A percentile compares a stretch with the other conserved stretches of the same genome.
phyloP scores from a whole-genome alignment of 2,329 filamentous ascomycete species.

The Colletotrichum tanaceti region DNA sequence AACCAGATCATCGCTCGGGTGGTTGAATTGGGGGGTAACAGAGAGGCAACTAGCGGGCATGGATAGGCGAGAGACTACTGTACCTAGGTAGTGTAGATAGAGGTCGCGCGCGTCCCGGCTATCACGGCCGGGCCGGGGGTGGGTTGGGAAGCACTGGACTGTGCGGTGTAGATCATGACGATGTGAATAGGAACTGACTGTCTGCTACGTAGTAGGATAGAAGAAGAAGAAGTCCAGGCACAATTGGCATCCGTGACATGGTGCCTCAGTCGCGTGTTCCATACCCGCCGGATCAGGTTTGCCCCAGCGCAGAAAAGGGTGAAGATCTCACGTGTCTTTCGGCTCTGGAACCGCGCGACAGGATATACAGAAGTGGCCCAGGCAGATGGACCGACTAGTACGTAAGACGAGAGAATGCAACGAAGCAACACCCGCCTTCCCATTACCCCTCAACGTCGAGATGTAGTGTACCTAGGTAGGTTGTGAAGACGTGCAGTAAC shows the following conservation, averaged over 20 bases:
- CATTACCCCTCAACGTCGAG: neutral
- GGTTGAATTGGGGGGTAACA: neutral
- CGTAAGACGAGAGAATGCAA: neutral
- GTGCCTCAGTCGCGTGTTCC: neutral
- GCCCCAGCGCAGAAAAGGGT: neutral
- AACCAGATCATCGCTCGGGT: too few relatives aligned
- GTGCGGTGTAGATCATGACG: constrained; percentile 13
- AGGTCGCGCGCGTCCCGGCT: constrained; percentile 14
- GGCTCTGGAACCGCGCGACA: neutral
- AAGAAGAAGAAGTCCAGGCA: neutral
- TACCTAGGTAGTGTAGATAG: too few relatives aligned
- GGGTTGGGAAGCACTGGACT: neutral
- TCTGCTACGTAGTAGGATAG: neutral
- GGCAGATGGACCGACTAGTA: neutral
- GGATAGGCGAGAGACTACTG: neutral
- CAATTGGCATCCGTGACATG: neutral
- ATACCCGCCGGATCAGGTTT: neutral
- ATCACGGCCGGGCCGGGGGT: neutral
- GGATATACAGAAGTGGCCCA: neutral
- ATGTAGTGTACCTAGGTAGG: too few relatives aligned
- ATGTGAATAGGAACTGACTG: constrained; percentile 1
- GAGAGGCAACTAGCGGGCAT: neutral
- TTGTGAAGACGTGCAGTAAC: neutral
- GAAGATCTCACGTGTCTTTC: neutral
- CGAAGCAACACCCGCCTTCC: neutral